phyloP scores from a whole-genome alignment of 2,329 filamentous ascomycete genomes.

The Alternaria brassicicola region DNA sequence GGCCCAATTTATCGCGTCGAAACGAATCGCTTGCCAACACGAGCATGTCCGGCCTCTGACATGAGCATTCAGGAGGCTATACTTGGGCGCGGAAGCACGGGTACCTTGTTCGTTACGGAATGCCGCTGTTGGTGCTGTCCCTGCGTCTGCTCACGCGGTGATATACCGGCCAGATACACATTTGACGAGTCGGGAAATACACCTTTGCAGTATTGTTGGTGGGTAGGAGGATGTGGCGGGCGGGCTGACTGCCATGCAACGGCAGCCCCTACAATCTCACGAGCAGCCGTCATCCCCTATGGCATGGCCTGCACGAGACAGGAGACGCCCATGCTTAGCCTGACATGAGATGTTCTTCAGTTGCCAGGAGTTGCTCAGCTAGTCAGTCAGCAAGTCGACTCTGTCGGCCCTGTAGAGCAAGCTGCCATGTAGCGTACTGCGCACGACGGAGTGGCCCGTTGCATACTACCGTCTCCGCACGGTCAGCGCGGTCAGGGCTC shows the following conservation, averaged over 20 bases:
- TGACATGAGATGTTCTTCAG: background rate
- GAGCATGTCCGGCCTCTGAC: background rate
- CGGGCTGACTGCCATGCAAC: slow-evolving; percentile 9
- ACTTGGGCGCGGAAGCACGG: slow-evolving; percentile 6
- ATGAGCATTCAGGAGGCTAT: slow-evolving; percentile 1
- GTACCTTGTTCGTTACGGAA: slow-evolving; percentile 3
- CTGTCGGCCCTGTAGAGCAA: background rate
- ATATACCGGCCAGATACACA: slow-evolving; percentile 7
- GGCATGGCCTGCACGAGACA: slow-evolving; percentile 2
- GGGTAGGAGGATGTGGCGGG: background rate
- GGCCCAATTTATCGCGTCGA: slow-evolving; percentile 4
- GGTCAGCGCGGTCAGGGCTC: slow-evolving; percentile 12
- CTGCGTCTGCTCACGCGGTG: slow-evolving; percentile 20
- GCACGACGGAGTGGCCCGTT: slow-evolving; percentile 5
- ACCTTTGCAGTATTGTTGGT: background rate
- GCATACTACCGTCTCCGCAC: slow-evolving; percentile 6
- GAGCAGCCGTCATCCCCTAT: slow-evolving; percentile 16
- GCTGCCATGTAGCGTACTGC: background rate
- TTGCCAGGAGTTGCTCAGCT: background rate
- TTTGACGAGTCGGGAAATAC: slow-evolving; percentile 7
- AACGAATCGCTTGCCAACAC: background rate
- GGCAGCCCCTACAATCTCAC: slow-evolving; percentile 14
- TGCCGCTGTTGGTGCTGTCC: slow-evolving; percentile 14
- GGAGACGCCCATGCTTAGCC: background rate
- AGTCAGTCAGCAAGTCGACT: background rate